Evolutionary conservation across 2,329 filamentous ascomycete species (phyloP), one percentile per base, ranked within the genome.

Genomic region (Diaporthe amygdali): DNA sequence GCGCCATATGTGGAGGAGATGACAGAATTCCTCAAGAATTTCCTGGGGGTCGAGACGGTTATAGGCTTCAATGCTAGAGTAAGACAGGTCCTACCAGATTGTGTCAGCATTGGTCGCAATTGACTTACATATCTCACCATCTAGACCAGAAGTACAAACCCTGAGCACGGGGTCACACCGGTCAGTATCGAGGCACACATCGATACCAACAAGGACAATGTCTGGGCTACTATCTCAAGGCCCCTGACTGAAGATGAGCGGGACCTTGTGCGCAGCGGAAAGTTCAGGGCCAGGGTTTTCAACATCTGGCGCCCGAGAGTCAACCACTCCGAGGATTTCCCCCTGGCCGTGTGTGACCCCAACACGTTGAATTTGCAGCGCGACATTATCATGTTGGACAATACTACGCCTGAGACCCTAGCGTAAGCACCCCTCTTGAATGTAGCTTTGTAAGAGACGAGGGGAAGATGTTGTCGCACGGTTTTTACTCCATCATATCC

Each of bases 291-390:
- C 22, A 67, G 63, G 15, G 15, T 67, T 15, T 67, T 67, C 63
- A 67, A 67, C 22, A 67, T 67, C 63, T 67, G 63, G 63, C 63
- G 63, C 63, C 63, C 63, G 22, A 49, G 63, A 12, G 63, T 67
- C 22, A 67, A 39, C 15, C 63, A 67, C 47, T 6, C 63, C 15
- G 63, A 67, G 46, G 63, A 67, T 20, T 67, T 67, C 15, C 63
- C 63, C 7, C 63, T 67, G 47, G 63, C 63, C 15, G 63, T 67
- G 22, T 67, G 63, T 51, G 47, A 67, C 34, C 63, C 63, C 20
- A 67, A 67, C 63, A 67, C 63, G 30, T 47, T 67, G 32, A 32
- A 67, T 25, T 8, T 52, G 17, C 20, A 44, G 7, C 46, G 32
- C 3, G 63, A 67, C 37, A 39, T 67, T 10, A 54, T 67, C 22